Evolutionary conservation across 805 yeast genomes (phyloP), one percentile per base, ranked within the genome.

Genomic region (Candida loeiensis): DNA sequence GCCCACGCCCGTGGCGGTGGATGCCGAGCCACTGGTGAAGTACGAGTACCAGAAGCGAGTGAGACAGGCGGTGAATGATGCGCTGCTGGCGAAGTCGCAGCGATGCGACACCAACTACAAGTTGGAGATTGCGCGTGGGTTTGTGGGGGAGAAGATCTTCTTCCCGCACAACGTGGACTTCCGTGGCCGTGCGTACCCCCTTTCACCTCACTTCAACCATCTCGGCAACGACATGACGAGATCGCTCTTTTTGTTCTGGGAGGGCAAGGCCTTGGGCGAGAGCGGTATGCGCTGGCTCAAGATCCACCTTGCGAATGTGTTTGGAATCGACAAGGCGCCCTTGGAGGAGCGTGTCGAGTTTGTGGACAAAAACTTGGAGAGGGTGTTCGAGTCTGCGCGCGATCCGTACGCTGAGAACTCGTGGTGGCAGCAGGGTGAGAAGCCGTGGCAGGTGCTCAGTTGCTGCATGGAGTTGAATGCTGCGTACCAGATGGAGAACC

Each of bases 101-200:
- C 78, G 99, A 60, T 93, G 99, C 66, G 97, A 90, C 61, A 73
- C 86, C 46, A 91, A 93, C 59, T 93, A 93, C 61, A 93, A 88
- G 59, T 65, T 93, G 38, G 99, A 93, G 61, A 88, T 93, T 56
- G 98, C 99, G 0, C 75, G 98, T 48, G 96, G 96, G 0, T 83
- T 61, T 63, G 84, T 74, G 42, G 95, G 95, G 17, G 93, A 85
- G 58, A 65, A 63, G 47, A 75, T 85, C 51, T 84, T 74, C 55
- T 85, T 85, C 66, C 93, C 95, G 6, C 91, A 85, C 55, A 83
- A 83, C 46, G 64, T 85, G 41, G 95, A 85, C 59, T 85, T 85
- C 54, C 75, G 95, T 63, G 95, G 95, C 6, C 76, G 95, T 60
- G 88, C 91, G 2, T 85, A 85, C 53, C 95, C 95, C 17, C 61